A percentile compares a stretch with the other conserved stretches of the same genome.
phyloP scores from a whole-genome alignment of 495 filamentous ascomycete species.

The Trichoderma gamsii region DNA sequence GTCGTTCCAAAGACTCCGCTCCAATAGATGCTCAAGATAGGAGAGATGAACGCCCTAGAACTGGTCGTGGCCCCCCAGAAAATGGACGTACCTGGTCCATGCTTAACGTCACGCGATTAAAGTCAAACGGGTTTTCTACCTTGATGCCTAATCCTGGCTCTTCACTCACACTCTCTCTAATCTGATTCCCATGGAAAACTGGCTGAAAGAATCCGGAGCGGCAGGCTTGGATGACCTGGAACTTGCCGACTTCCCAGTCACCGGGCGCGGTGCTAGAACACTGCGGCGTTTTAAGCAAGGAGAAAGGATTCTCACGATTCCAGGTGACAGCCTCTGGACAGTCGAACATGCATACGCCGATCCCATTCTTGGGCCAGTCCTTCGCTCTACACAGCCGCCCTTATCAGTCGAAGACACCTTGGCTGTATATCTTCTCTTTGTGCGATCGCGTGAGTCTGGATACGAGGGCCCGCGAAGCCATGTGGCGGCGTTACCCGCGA shows the following conservation, averaged over 20 bases:
- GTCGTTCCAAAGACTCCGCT: no score
- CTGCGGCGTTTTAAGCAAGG: slow-evolving; percentile 28
- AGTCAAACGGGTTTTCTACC: no score
- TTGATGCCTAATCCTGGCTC: no score
- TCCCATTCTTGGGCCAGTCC: slow-evolving; percentile 26
- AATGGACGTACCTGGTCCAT: no score
- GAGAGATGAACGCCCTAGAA: no score
- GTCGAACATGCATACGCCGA: slow-evolving; percentile 31
- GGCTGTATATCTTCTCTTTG: slow-evolving; percentile 28
- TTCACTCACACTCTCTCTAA: no score
- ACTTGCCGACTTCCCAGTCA: slow-evolving; percentile 27
- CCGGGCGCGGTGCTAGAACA: slow-evolving; percentile 27
- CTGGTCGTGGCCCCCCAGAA: no score
- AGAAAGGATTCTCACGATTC: slow-evolving; percentile 29
- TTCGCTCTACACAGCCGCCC: slow-evolving; percentile 26
- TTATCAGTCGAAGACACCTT: slow-evolving; percentile 31
- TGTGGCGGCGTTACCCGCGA: slow-evolving; percentile 26
- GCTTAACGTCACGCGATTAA: no score
- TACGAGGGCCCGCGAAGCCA: slow-evolving; percentile 29
- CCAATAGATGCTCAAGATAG: no score
- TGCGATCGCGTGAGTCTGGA: slow-evolving; percentile 28
- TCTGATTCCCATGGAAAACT: not conserved
- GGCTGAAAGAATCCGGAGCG: slow-evolving; percentile 20
- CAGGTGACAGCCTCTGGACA: slow-evolving; percentile 27
- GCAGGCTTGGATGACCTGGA: slow-evolving; percentile 27